Conservation (phyloP, 2,329 filamentous ascomycete genomes). For the Monosporascus sp. region DNA sequence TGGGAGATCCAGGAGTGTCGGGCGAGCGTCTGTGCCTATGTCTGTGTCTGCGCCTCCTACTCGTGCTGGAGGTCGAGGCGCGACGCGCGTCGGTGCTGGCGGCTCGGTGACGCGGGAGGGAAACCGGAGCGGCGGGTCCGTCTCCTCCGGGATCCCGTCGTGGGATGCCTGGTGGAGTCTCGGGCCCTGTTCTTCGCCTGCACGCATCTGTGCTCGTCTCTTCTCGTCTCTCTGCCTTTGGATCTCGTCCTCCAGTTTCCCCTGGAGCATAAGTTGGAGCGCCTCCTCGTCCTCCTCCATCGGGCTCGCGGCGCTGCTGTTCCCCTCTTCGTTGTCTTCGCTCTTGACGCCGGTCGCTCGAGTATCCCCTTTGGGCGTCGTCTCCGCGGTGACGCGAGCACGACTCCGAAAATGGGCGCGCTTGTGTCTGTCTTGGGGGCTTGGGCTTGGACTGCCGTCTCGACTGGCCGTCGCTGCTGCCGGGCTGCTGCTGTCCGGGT, state of each 20-base stretch:
- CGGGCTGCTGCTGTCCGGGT: not conserved
- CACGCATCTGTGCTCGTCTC: not conserved
- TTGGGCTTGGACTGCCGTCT: not conserved
- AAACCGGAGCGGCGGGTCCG: not conserved
- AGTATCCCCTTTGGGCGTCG: not conserved
- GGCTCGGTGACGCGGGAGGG: too few species aligned
- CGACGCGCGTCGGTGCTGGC: too few species aligned
- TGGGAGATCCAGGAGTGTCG: not conserved
- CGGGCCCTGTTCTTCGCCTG: not conserved
- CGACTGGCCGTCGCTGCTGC: not conserved
- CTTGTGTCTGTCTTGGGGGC: not conserved
- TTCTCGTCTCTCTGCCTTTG: not conserved
- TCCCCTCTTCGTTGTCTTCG: not conserved
- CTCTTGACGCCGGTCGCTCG: not conserved
- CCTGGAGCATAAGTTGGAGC: not conserved
- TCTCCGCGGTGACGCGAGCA: not conserved
- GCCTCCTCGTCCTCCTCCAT: not conserved
- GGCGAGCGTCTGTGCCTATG: not conserved
- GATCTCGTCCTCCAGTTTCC: not conserved
- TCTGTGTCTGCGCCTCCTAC: too few species aligned
- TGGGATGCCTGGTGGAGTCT: not conserved
- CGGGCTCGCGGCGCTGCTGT: not conserved
- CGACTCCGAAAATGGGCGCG: not conserved
- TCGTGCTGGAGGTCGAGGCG: too few species aligned
- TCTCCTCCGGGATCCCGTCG: not conserved